phyloP scores from a whole-genome alignment of 345 rosid genomes.

The Gossypium raimondii region DNA sequence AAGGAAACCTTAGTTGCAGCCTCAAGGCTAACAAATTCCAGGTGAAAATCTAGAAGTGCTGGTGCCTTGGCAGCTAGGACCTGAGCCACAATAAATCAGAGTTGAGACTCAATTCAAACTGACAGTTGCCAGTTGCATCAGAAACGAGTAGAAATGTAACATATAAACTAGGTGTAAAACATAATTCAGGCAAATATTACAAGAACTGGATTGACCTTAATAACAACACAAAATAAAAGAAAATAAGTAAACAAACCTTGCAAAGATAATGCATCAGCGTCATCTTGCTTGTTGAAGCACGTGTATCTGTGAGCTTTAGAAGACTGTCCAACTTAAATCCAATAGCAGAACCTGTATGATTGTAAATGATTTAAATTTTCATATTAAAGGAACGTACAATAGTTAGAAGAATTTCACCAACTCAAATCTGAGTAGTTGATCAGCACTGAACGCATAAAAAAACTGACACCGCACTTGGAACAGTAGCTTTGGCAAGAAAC shows the following conservation, averaged over 20 bases:
- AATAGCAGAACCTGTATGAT: conserved; percentile 81
- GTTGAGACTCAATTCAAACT: conserved; percentile 1
- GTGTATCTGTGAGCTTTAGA: conserved; percentile 84
- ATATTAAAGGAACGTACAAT: conserved; percentile 8
- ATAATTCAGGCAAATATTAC: conserved; percentile 7
- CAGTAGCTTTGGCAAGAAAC: neutral
- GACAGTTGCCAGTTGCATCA: neutral
- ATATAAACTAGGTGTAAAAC: neutral
- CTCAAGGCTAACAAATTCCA: conserved; percentile 82
- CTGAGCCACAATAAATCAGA: conserved; percentile 34
- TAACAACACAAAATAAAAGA: neutral
- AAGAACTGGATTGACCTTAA: neutral
- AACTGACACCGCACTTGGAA: neutral
- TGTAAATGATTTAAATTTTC: conserved; percentile 21
- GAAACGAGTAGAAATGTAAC: neutral
- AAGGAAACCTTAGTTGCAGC: conserved; percentile 70
- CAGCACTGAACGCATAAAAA: conserved; percentile 4
- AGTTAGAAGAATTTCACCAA: neutral
- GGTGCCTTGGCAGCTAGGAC: conserved; percentile 75
- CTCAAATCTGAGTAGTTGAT: conserved; percentile 2
- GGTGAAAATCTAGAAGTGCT: conserved; percentile 69
- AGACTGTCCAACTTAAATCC: conserved; percentile 99
- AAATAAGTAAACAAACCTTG: conserved; percentile 49
- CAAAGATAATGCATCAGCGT: conserved; percentile 98
- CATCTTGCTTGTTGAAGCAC: conserved; percentile 89